These are phyloP conservation scores for Sextonia rubra DNA, from an alignment of 164 flowering plant genomes.

Conservation along the genomic window DNA sequence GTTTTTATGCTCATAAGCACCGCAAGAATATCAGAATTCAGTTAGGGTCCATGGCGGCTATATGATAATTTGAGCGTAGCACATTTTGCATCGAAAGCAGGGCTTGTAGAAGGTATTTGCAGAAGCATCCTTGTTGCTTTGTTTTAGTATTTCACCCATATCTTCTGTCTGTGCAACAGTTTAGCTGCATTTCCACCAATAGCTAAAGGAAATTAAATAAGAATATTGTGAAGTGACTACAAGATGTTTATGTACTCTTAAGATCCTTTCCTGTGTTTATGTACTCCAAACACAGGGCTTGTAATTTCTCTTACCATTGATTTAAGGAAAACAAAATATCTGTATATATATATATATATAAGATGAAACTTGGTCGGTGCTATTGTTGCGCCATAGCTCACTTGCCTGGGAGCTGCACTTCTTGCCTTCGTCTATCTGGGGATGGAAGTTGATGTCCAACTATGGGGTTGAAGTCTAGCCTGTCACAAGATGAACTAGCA, in stretches of 20 bases:
- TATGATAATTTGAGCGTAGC: no score
- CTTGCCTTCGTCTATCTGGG: background rate
- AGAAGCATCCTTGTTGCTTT: background rate
- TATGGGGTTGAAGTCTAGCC: background rate
- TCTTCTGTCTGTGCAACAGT: background rate
- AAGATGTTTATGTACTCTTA: background rate
- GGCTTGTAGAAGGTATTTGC: background rate
- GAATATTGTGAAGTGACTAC: background rate
- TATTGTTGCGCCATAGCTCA: background rate
- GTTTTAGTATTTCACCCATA: background rate
- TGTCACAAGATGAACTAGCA: background rate
- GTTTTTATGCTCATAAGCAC: background rate
- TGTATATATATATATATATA: background rate
- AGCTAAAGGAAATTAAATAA: background rate
- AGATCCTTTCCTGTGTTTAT: background rate
- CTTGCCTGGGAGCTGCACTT: background rate
- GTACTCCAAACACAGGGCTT: background rate
- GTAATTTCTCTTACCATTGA: background rate
- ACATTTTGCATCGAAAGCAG: background rate
- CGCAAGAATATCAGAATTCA: background rate
- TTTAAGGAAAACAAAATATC: background rate
- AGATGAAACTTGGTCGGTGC: background rate
- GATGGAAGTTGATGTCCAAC: background rate
- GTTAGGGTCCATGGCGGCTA: no score
- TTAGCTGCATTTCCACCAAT: background rate